Conservation (phyloP, 176 grass and related monocot genomes). For the Chloris gayana region DNA sequence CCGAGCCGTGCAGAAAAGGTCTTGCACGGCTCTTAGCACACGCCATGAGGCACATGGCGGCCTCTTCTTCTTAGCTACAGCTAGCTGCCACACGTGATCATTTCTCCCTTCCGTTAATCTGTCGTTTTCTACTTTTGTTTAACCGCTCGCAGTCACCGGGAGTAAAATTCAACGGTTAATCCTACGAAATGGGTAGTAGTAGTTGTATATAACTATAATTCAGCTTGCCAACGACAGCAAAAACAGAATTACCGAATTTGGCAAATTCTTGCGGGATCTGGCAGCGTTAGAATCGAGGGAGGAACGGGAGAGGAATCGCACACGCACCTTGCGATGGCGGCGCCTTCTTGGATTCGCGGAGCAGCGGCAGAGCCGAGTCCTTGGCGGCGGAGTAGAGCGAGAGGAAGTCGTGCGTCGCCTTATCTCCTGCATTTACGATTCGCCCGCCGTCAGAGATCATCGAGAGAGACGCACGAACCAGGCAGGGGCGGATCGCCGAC, state of each 20-base stretch:
- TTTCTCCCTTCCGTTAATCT: slow-evolving; percentile 32
- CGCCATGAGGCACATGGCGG: not conserved
- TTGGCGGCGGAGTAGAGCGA: slow-evolving; percentile 67
- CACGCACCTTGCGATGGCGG: slow-evolving; percentile 62
- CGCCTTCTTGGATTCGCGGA: slow-evolving; percentile 45
- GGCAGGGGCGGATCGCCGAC: too few relatives aligned
- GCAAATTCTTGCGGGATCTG: not conserved
- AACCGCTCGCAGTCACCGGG: not conserved
- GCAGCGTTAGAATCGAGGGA: not conserved
- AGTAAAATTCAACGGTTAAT: not conserved
- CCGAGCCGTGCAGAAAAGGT: slow-evolving; percentile 34
- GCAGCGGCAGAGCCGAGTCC: slow-evolving; percentile 53
- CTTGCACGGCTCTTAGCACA: slow-evolving; percentile 14
- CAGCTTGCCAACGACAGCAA: not conserved
- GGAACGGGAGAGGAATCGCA: not conserved
- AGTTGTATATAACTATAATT: not conserved
- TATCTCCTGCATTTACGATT: slow-evolving; percentile 54
- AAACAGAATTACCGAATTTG: not conserved
- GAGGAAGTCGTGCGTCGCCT: slow-evolving; percentile 86
- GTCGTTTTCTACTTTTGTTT: slow-evolving; percentile 25
- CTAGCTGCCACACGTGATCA: slow-evolving; percentile 30
- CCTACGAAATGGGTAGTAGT: not conserved
- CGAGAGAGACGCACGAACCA: not conserved
- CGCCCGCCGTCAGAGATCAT: not conserved
- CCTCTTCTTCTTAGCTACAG: not conserved